Conservation (phyloP, 2,329 filamentous ascomycete genomes). For the Colletotrichum sp. region DNA sequence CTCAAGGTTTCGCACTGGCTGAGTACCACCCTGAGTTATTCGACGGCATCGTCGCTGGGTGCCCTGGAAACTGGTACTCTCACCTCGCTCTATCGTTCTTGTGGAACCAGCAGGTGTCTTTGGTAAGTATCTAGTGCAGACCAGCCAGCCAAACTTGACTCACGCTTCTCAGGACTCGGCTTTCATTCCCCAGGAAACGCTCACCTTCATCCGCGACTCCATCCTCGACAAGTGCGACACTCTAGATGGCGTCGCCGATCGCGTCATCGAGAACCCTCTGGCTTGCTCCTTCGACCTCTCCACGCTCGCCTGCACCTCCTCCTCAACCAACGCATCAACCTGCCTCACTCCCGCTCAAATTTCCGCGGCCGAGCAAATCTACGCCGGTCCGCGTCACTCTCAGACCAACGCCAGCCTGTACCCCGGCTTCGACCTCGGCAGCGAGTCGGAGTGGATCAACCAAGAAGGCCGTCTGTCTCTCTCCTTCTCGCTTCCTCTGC, state of each 20-base stretch:
- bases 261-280: slow-evolving; percentile 5
- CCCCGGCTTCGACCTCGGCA: slow-evolving; percentile 1
- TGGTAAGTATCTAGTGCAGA: background rate
- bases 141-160: background rate
- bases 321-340: background rate
- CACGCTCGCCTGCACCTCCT: background rate
- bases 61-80: slow-evolving; percentile 12
- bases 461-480: background rate
- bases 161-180: background rate
- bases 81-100: slow-evolving; percentile 1
- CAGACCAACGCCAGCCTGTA: background rate
- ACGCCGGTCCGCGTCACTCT: background rate
- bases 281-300: background rate
- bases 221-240: background rate
- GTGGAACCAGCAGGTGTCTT: slow-evolving; percentile 3
- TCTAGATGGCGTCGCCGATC: background rate
- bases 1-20: background rate
- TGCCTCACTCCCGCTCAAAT: background rate
- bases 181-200: background rate
- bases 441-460: slow-evolving; percentile 1
- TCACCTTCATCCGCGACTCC: background rate
- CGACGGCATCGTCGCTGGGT: background rate
- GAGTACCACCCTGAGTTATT: background rate
- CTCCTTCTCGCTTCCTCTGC: slow-evolving; percentile 8
- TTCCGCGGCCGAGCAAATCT: background rate